A percentile compares a stretch with the other conserved stretches of the same genome.
These are phyloP conservation scores for Calonectria hongkongensis DNA, from an alignment of 2,329 filamentous ascomycete species.

Conservation along the genomic window DNA sequence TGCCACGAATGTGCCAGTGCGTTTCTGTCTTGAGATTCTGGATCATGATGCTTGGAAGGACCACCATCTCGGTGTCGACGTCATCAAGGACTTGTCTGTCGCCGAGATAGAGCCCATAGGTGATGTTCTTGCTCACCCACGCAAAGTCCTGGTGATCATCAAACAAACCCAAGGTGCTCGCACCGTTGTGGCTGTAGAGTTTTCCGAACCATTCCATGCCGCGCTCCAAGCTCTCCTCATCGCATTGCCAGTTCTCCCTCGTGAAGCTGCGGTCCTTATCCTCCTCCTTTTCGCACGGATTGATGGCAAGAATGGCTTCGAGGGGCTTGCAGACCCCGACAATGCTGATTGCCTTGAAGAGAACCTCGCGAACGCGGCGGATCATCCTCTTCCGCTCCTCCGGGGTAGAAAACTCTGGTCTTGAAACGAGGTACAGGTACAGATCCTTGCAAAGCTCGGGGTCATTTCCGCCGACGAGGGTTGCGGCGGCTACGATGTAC, in stretches of 20 bases:
- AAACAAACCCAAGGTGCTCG: neutral
- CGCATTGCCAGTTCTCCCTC: constrained; percentile 9
- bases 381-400: constrained; percentile 22
- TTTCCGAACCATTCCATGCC: constrained; percentile 4
- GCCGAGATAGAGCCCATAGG: constrained; percentile 11
- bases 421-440: neutral
- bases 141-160: constrained; percentile 9
- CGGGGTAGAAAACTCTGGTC: constrained; percentile 3
- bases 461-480: constrained; percentile 1
- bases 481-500: constrained; percentile 6
- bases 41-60: constrained; percentile 11
- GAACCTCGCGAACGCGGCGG: neutral
- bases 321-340: constrained; percentile 20
- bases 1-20: constrained; percentile 13
- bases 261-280: constrained; percentile 15
- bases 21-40: constrained; percentile 15
- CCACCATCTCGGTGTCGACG: constrained; percentile 14
- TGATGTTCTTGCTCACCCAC: constrained; percentile 13
- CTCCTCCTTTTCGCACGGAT: neutral
- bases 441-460: constrained; percentile 13
- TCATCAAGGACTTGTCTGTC: constrained; percentile 12
- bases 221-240: neutral
- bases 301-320: constrained; percentile 7
- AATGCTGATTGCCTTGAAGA: constrained; percentile 18
- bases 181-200: neutral